Base-by-base conservation (phyloP, 441 rosid genomes). In the Pelargonium exstipulatum region DNA sequence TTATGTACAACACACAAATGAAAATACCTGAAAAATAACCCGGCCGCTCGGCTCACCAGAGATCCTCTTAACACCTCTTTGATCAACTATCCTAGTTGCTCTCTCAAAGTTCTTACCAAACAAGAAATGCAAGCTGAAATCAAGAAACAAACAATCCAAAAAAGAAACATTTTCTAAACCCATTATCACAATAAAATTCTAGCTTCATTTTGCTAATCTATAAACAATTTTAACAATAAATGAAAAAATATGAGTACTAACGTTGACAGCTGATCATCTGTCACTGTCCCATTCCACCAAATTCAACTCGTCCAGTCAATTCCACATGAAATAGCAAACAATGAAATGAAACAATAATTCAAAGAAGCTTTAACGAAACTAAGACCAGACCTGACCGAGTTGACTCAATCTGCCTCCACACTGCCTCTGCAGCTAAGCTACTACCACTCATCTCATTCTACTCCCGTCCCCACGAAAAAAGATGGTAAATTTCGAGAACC, bases 101-200 rank as follows among this genome's bases (percentile, higher is more conserved):
- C 81, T 82, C 82, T 90, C 96, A 35, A 93, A 71, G 78, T 88
- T 93, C 79, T 89, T 90, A 69, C 97, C 96, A 78, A 86, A 92
- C 83, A 90, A 72, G 80, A 90, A 78, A 81, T 85, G 86, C 83
- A 90, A 83, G 37, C 97, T 92, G 77, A 29, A 66, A 62, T 62
- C 62, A 51, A 57, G 60, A 62, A 32, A 1, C n/a, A 64, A 49
- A 43, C 35, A 32, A 32, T 43, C 5, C 29, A 63, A 46, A 62
- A 49, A 35, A 42, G 16, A n/a, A 61, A 57, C 5, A 55, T 14
- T 9, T 17, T 4, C 16, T 40, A n/a, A 26, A 35, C 43, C 16
- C 14, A 48, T n/a, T 7, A 18, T 3, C 9, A 18, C 42, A 63
- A 13, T 0, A 9, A 62, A 3, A 1, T 4, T 16, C 20, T 51